These are phyloP conservation scores for Adansonia rubrostipa DNA, from an alignment of 441 rosid species.

Conservation along the genomic window DNA sequence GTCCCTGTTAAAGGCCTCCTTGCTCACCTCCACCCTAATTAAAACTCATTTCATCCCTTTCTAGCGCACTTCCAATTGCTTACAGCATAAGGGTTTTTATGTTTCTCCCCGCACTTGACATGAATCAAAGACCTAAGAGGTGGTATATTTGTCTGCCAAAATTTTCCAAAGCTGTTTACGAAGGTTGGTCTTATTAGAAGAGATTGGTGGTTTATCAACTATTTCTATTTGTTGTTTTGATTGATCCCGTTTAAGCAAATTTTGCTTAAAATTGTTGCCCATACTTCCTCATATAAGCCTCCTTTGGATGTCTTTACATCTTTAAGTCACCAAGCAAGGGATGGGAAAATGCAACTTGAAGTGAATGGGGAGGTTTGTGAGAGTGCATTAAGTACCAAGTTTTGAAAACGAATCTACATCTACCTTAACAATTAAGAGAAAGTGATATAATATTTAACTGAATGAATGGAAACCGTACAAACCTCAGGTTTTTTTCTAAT, in stretches of 20 bases:
- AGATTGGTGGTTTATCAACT: background rate
- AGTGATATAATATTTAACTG: background rate
- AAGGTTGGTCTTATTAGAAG: background rate
- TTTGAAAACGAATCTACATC: background rate
- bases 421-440: background rate
- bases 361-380: background rate
- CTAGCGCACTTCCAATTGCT: background rate
- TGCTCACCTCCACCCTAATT: background rate
- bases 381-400: background rate
- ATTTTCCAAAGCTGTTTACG: background rate
- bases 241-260: background rate
- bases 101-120: background rate
- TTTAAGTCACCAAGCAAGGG: background rate
- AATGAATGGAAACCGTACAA: background rate
- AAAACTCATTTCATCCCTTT: background rate
- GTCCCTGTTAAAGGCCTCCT: background rate
- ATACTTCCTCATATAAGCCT: background rate
- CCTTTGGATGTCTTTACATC: background rate
- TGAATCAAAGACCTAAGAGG: slow-evolving; percentile 1
- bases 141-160: background rate
- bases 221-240: background rate
- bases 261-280: background rate
- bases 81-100: background rate
- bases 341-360: background rate
- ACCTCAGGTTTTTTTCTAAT: background rate